A percentile compares a stretch with the other conserved stretches of the same genome.
Evolutionary conservation across 148 eudicot species (phyloP).

Genomic region (Fallopia convolvulus): DNA sequence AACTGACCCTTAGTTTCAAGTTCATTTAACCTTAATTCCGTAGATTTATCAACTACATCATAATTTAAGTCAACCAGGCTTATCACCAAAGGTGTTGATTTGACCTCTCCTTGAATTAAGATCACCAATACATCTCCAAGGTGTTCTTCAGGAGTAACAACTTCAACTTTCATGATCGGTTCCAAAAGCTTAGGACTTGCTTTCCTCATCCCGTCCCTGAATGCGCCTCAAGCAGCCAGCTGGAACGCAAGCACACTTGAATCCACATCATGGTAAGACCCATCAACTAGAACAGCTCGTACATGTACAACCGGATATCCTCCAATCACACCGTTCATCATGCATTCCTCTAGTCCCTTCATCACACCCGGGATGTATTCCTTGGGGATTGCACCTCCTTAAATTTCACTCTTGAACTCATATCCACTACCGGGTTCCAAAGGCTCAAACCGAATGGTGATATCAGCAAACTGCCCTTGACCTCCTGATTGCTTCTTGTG

Average conservation of each 20-base stretch:
- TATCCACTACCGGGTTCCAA: slow-evolving; percentile 49
- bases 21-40: too few relatives aligned
- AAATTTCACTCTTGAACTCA: slow-evolving; percentile 87
- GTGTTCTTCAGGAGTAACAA: slow-evolving; percentile 92
- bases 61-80: slow-evolving; percentile 97
- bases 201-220: slow-evolving; percentile 86
- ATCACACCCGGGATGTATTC: slow-evolving; percentile 91
- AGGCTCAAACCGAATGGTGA: too few relatives aligned
- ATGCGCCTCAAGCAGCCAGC: slow-evolving; percentile 95
- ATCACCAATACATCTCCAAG: slow-evolving; percentile 99
- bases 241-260: slow-evolving; percentile 94
- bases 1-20: too few relatives aligned
- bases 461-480: slow-evolving; percentile 89
- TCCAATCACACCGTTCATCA: slow-evolving; percentile 81
- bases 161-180: slow-evolving; percentile 92
- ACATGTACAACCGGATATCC: slow-evolving; percentile 94
- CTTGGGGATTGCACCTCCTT: slow-evolving; percentile 87
- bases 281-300: slow-evolving; percentile 73
- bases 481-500: slow-evolving; percentile 99
- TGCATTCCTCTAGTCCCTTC: slow-evolving; percentile 90
- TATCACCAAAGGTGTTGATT: slow-evolving; percentile 87
- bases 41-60: not conserved
- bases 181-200: slow-evolving; percentile 78
- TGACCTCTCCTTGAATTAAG: slow-evolving; percentile 93
- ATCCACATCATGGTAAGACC: slow-evolving; percentile 93